These are phyloP conservation scores for Massarina eburnea DNA, from an alignment of 2,329 filamentous ascomycete genomes.

Conservation along the genomic window DNA sequence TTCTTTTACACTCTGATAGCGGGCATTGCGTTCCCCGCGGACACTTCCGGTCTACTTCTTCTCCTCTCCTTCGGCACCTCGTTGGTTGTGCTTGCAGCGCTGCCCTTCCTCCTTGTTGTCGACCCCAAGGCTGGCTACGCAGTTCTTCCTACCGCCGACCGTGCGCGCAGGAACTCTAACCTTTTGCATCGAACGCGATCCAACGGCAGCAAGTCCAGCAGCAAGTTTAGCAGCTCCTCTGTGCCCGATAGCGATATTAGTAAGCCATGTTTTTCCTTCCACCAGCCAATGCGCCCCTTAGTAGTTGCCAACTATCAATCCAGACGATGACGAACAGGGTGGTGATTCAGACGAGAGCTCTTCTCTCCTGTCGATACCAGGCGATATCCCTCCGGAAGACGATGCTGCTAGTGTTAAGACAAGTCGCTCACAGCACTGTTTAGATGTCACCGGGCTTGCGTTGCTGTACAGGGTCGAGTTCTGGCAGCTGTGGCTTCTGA, in stretches of 20 bases:
- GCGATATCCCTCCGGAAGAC: slow-evolving; percentile 51
- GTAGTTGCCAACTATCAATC: slow-evolving; percentile 38
- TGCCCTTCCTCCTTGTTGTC: slow-evolving; percentile 83
- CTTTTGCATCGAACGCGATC: slow-evolving; percentile 52
- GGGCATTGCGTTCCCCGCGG: slow-evolving; percentile 75
- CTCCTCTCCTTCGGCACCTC: slow-evolving; percentile 80
- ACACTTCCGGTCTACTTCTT: slow-evolving; percentile 79
- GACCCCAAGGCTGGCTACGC: slow-evolving; percentile 58
- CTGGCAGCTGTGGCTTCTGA: slow-evolving; percentile 85
- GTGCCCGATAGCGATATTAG: slow-evolving; percentile 60
- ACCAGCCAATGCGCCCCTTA: slow-evolving; percentile 16
- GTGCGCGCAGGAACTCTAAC: slow-evolving; percentile 47
- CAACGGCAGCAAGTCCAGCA: slow-evolving; percentile 47
- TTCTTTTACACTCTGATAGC: slow-evolving; percentile 92
- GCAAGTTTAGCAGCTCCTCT: slow-evolving; percentile 43
- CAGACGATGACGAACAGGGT: slow-evolving; percentile 38
- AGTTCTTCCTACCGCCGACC: slow-evolving; percentile 56
- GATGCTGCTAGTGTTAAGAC: slow-evolving; percentile 64
- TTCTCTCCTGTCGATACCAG: slow-evolving; percentile 73
- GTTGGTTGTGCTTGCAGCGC: slow-evolving; percentile 70
- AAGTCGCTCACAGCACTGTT: slow-evolving; percentile 71
- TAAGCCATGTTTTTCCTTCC: slow-evolving; percentile 51
- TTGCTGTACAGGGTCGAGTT: slow-evolving; percentile 76
- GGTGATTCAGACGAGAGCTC: slow-evolving; percentile 71
- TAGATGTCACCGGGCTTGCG: slow-evolving; percentile 86